A percentile compares a stretch with the other conserved stretches of the same genome.
Evolutionary conservation across 2,329 filamentous ascomycete genomes (phyloP).

Genomic region (Penicillium psychrosexuale): DNA sequence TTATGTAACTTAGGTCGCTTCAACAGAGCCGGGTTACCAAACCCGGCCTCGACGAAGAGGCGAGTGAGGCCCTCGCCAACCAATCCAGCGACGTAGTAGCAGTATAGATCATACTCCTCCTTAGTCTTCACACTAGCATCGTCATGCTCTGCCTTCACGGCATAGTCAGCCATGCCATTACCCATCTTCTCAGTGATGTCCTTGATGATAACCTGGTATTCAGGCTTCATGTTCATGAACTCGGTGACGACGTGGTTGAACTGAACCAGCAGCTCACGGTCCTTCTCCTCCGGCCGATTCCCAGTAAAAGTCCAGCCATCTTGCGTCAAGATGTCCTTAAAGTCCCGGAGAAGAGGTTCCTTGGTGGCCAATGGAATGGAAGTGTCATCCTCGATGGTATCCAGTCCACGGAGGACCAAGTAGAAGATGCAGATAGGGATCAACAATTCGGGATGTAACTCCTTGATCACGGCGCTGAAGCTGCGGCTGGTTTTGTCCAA

Average conservation of each 20-base stretch:
- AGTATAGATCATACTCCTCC: conserved; percentile 92
- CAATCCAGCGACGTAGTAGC: conserved; percentile 97
- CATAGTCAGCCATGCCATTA: conserved; percentile 97
- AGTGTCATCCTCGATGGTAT: conserved; percentile 99
- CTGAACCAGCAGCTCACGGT: conserved; percentile 84
- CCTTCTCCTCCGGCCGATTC: conserved; percentile 89
- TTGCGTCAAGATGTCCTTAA: conserved; percentile 71
- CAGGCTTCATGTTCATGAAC: conserved; percentile 81
- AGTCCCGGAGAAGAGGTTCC: conserved; percentile 78
- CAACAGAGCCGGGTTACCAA: conserved; percentile 81
- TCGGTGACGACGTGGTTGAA: conserved; percentile 85
- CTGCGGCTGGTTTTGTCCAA: conserved; percentile 87
- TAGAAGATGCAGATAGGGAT: conserved; percentile 91
- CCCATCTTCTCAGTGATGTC: conserved; percentile 95
- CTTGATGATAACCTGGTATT: conserved; percentile 81
- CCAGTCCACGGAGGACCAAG: conserved; percentile 82
- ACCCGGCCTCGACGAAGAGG: conserved; percentile 80
- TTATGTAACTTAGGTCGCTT: conserved; percentile 78
- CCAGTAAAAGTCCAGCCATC: conserved; percentile 89
- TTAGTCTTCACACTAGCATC: conserved; percentile 76
- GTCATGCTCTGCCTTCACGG: conserved; percentile 76
- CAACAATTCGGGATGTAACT: conserved; percentile 90
- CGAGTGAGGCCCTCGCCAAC: conserved; percentile 91
- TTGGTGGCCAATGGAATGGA: conserved; percentile 78
- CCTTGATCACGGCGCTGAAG: conserved; percentile 89